A percentile compares a stretch with the other conserved stretches of the same genome.
Evolutionary conservation across 2,329 filamentous ascomycete genomes (phyloP).

Genomic region (Clarireedia hainanense): DNA sequence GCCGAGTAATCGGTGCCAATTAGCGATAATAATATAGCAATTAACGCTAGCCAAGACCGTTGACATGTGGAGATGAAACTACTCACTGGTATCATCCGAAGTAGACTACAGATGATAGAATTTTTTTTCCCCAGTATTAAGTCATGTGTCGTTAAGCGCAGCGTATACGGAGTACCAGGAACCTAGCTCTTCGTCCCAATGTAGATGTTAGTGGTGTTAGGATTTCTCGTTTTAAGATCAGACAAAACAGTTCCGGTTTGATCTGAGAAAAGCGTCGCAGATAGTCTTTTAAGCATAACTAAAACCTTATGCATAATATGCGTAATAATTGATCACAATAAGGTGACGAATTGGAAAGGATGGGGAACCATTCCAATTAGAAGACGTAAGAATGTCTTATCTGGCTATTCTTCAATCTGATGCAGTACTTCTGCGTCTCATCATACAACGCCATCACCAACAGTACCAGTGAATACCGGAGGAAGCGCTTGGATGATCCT

Average conservation of each 20-base stretch:
- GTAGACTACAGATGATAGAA: neutral
- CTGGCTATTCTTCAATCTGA: neutral
- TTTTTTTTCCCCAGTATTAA: neutral
- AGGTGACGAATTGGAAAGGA: neutral
- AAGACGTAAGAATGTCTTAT: neutral
- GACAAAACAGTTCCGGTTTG: constrained; percentile 23
- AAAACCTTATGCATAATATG: constrained; percentile 1
- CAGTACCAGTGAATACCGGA: no score
- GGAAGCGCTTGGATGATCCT: no score
- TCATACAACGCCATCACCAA: no score
- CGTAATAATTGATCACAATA: neutral
- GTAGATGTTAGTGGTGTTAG: constrained; percentile 10
- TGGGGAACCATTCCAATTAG: neutral
- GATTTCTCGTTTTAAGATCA: constrained; percentile 17
- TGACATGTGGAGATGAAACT: constrained; percentile 17
- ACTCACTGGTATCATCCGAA: constrained; percentile 16
- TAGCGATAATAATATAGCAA: neutral
- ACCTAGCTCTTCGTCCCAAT: neutral
- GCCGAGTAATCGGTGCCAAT: constrained; percentile 2
- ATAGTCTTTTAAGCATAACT: neutral
- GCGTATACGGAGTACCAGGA: neutral
- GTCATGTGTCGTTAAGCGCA: neutral
- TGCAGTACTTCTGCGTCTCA: neutral
- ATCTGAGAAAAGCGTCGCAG: constrained; percentile 12
- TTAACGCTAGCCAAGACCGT: constrained; percentile 11